Evolutionary conservation across 1,284 basidiomycete genomes (phyloP).

Genomic region (Malassezia sp.): DNA sequence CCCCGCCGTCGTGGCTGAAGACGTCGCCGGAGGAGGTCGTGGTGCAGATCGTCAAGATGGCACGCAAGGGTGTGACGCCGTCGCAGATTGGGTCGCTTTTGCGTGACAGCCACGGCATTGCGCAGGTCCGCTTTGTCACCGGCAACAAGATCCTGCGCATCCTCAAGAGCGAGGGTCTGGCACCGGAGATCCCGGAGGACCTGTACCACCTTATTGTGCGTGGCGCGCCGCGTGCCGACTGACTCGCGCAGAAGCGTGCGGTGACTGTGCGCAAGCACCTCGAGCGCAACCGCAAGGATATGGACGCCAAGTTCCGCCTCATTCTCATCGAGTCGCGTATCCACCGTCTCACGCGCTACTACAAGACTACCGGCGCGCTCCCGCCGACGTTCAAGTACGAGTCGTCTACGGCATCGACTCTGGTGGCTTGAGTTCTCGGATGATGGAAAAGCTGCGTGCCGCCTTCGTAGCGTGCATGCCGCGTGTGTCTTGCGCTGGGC

Average conservation of each 20-base stretch:
- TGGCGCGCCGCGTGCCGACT: not conserved
- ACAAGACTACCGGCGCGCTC: slow-evolving; percentile 96
- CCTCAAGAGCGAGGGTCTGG: slow-evolving; percentile 89
- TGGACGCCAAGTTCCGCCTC: slow-evolving; percentile 76
- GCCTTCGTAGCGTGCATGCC: too few relatives aligned
- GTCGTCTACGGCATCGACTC: slow-evolving; percentile 46
- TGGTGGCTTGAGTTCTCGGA: slow-evolving; percentile 44
- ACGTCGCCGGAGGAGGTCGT: slow-evolving; percentile 86
- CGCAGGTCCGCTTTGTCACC: slow-evolving; percentile 88
- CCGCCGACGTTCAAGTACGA: slow-evolving; percentile 75
- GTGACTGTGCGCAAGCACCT: slow-evolving; percentile 98
- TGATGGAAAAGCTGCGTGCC: too few relatives aligned
- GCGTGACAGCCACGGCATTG: slow-evolving; percentile 94
- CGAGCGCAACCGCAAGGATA: slow-evolving; percentile 84
- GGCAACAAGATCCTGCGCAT: slow-evolving; percentile 99
- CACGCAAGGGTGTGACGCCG: slow-evolving; percentile 91
- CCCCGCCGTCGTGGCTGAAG: slow-evolving; percentile 93
- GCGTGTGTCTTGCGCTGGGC: too few relatives aligned
- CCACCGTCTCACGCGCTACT: slow-evolving; percentile 87
- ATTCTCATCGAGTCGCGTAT: slow-evolving; percentile 98
- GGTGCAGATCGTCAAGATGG: slow-evolving; percentile 93
- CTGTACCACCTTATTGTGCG: slow-evolving; percentile 80
- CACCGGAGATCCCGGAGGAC: slow-evolving; percentile 95
- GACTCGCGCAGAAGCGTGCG: slow-evolving; percentile 66
- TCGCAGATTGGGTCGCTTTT: slow-evolving; percentile 97